A percentile compares a stretch with the other conserved stretches of the same genome.
These are phyloP conservation scores for Phytophthora europaea DNA, from an alignment of 352 stramenopile genomes.

Conservation along the genomic window DNA sequence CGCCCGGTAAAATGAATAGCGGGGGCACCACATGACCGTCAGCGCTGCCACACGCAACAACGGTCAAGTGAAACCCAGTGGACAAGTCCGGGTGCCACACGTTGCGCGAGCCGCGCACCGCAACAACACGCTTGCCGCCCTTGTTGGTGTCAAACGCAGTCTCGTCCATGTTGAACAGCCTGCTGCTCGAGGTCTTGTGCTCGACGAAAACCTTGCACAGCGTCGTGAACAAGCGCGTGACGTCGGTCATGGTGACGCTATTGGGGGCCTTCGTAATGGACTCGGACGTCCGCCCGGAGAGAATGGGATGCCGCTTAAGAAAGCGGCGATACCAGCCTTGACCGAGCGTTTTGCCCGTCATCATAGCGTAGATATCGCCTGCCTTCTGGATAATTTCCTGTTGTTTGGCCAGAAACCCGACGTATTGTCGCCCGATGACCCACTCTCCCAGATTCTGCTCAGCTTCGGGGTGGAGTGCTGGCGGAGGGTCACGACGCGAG, in stretches of 20 bases:
- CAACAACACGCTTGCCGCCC: neutral
- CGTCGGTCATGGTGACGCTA: neutral
- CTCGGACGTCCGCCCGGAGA: neutral
- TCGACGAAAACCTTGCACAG: neutral
- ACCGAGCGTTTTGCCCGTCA: neutral
- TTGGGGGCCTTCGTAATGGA: neutral
- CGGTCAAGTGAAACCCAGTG: neutral
- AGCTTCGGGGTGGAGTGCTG: neutral
- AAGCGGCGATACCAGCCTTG: neutral
- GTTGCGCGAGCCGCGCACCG: neutral
- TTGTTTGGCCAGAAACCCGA: neutral
- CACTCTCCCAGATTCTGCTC: neutral
- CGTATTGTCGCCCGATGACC: neutral
- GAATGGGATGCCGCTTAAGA: neutral
- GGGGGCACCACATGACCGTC: neutral
- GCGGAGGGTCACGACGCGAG: neutral
- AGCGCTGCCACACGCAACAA: neutral
- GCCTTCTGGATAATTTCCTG: neutral
- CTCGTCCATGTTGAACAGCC: neutral
- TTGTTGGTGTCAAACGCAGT: neutral
- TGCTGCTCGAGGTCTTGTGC: neutral
- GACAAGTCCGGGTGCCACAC: neutral
- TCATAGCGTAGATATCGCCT: neutral
- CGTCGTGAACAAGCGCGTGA: neutral
- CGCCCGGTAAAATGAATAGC: neutral